Base-by-base conservation (phyloP, 495 filamentous ascomycete genomes). In the Gamarada debralockiae region DNA sequence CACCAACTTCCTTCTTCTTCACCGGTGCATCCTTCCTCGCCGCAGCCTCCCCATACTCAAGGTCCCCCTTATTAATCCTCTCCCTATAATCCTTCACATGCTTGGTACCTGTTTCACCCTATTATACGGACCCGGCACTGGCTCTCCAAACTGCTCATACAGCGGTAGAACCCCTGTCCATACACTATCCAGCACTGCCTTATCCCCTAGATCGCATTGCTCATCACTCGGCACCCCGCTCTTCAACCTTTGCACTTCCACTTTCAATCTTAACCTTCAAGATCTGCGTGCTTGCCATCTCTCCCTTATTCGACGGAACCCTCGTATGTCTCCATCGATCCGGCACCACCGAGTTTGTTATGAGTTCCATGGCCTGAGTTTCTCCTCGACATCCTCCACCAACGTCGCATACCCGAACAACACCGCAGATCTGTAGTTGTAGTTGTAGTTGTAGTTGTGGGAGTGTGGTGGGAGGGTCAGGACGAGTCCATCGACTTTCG, bases 361-460 rank as follows among this genome's bases (percentile, higher is more conserved):
- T 80, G 14, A 90, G 67, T 55, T 85, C 68, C 85, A 96, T 87
- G 1, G 90, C 91, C 71, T 78, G 9, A 87, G 67, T 63, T 92
- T 90, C 67, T 95, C 91, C 6, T 73, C 78, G 2, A 69, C 60
- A 50, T 83, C 79, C 17, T 74, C 76, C 20, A 96, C 88, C 13
- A 86, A 60, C 1, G 57, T 67, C 9, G 87, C 91, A 61, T 83
- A 77, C 3, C 91, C 91, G 64, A 91, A 89, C 24, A 93, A 74
- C 8, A 88, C 67, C 9, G 87, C 90, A 37, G 84, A 89, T 60
- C 89, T 89, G n/a, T n/a, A n/a, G n/a, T n/a, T n/a, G n/a, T n/a
- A n/a, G n/a, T n/a, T n/a, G 72, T 92, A 95, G 71, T 95, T 95
- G 74, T 87, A 91, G 66, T 80, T 89, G 72, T 95, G 89, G n/a